Percentiles rank a stretch among this genome's conserved stretches.
These are phyloP conservation scores for Tuber umbilicatum DNA, from an alignment of 495 filamentous ascomycete genomes.

Conservation along the genomic window DNA sequence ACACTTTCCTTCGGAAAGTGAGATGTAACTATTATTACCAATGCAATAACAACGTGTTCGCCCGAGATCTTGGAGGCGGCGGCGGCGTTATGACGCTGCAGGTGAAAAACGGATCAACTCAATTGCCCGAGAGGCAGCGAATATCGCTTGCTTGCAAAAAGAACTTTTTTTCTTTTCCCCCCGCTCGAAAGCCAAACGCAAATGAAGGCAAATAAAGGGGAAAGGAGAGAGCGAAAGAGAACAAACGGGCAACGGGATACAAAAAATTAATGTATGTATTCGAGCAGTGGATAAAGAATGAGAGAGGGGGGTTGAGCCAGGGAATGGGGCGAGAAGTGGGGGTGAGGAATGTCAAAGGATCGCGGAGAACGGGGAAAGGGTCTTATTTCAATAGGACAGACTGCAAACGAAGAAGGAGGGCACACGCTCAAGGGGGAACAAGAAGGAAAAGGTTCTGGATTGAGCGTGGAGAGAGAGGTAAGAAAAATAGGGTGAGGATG, in stretches of 20 bases:
- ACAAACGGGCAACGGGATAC: background rate
- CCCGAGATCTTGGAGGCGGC: background rate
- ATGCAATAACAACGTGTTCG: constrained; percentile 5
- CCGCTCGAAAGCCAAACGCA: background rate
- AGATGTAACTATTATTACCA: constrained; percentile 3
- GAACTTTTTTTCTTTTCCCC: background rate
- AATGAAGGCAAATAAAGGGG: background rate
- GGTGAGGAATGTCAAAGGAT: constrained; percentile 6
- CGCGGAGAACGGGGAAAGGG: constrained; percentile 23
- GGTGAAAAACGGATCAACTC: background rate
- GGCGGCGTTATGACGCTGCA: constrained; percentile 5
- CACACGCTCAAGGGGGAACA: background rate
- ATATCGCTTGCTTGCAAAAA: background rate
- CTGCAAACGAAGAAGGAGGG: constrained; percentile 1
- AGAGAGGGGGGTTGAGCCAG: constrained; percentile 3
- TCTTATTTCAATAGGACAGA: constrained; percentile 20
- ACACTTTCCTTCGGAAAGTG: constrained; percentile 1
- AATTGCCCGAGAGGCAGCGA: background rate
- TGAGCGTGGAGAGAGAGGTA: background rate
- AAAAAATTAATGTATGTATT: background rate
- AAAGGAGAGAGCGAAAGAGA: background rate
- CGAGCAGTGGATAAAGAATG: constrained; percentile 23
- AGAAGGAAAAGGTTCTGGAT: background rate
- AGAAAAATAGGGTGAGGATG: constrained; percentile 16
- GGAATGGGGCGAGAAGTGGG: constrained; percentile 3